These are phyloP conservation scores for Hypoxylon sp. DNA, from an alignment of 2,329 filamentous ascomycete species.

Conservation along the genomic window DNA sequence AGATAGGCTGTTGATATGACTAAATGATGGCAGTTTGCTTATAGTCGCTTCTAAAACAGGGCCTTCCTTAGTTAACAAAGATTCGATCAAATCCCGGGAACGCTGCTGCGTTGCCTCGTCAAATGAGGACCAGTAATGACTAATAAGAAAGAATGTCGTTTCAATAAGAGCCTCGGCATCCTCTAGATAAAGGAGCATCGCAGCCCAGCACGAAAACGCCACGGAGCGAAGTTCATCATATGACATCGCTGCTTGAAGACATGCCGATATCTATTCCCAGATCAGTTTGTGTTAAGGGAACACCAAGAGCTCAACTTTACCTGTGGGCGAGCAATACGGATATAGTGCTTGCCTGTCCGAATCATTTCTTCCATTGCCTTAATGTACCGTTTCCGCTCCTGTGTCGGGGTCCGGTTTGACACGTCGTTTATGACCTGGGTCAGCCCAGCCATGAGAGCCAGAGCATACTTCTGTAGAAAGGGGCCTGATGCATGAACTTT, in stretches of 20 bases:
- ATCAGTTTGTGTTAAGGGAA: constrained; percentile 46
- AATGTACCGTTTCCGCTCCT: constrained; percentile 83
- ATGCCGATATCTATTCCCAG: constrained; percentile 82
- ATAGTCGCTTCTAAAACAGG: constrained; percentile 75
- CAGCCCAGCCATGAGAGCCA: constrained; percentile 88
- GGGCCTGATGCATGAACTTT: constrained; percentile 73
- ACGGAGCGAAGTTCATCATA: constrained; percentile 80
- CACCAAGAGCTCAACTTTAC: constrained; percentile 61
- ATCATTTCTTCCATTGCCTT: constrained; percentile 92
- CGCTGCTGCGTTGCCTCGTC: constrained; percentile 70
- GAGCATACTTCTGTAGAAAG: constrained; percentile 86
- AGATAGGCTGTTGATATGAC: constrained; percentile 76
- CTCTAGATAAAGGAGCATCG: constrained; percentile 81
- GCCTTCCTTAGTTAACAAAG: constrained; percentile 75
- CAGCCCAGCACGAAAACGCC: constrained; percentile 87
- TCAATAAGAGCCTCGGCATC: constrained; percentile 86
- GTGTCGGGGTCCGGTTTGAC: constrained; percentile 65
- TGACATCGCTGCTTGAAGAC: constrained; percentile 85
- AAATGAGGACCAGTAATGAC: constrained; percentile 82
- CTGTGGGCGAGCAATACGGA: constrained; percentile 87
- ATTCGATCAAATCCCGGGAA: constrained; percentile 74
- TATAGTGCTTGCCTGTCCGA: constrained; percentile 77
- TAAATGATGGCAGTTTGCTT: constrained; percentile 83
- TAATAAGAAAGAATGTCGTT: constrained; percentile 89
- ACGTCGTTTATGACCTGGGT: constrained; percentile 83